These are phyloP conservation scores for Cymbomonas tetramitiformis DNA, from an alignment of 139 green algal species.

Conservation along the genomic window DNA sequence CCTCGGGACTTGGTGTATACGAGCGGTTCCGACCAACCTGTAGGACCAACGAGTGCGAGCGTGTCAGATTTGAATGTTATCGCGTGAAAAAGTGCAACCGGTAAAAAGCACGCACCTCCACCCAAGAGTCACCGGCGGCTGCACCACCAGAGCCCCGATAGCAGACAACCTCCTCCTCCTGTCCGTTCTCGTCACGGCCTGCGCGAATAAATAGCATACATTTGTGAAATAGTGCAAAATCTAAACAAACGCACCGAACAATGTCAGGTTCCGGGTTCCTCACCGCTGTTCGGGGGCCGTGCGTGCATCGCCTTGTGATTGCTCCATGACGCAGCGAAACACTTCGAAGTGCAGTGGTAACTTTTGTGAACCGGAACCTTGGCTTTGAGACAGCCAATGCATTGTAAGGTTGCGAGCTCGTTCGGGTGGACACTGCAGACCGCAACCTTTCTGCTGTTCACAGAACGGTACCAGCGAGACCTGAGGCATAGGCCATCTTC, in stretches of 20 bases:
- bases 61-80: too few relatives aligned
- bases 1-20: constrained; percentile 66
- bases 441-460: constrained; percentile 46
- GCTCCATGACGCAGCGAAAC: constrained; percentile 71
- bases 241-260: too few relatives aligned
- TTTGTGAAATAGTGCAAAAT: too few relatives aligned
- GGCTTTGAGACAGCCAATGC: constrained; percentile 65
- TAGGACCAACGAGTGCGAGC: too few relatives aligned
- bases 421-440: constrained; percentile 76
- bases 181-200: constrained; percentile 2
- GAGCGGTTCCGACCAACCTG: constrained; percentile 41
- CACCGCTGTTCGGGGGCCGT: constrained; percentile 12
- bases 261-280: too few relatives aligned
- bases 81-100: too few relatives aligned
- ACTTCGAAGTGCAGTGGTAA: constrained; percentile 85
- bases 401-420: constrained; percentile 72
- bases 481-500: constrained; percentile 60
- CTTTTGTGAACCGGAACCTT: constrained; percentile 45
- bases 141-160: too few relatives aligned
- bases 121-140: too few relatives aligned
- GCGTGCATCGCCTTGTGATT: constrained; percentile 74
- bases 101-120: too few relatives aligned
- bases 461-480: constrained; percentile 67
- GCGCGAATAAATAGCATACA: too few relatives aligned
- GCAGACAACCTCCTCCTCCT: too few relatives aligned